phyloP scores from a whole-genome alignment of 345 rosid genomes.

The Acer campestre region DNA sequence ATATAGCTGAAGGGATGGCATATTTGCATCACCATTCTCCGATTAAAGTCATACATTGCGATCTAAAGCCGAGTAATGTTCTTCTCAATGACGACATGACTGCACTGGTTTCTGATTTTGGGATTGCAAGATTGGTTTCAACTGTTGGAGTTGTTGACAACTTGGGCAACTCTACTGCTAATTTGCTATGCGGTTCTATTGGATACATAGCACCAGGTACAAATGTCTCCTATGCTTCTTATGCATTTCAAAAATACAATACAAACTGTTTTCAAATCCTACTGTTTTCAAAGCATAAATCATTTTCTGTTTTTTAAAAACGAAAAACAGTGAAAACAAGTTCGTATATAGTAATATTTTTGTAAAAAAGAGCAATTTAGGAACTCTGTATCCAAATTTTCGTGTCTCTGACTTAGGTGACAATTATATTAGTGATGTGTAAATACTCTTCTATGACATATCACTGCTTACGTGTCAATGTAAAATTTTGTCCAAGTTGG shows the following conservation, averaged over 20 bases:
- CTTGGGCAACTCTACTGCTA: slow-evolving; percentile 55
- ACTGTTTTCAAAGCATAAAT: no score
- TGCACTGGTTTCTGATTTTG: slow-evolving; percentile 62
- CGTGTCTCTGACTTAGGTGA: no score
- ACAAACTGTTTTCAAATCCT: no score
- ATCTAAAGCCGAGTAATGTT: slow-evolving; percentile 66
- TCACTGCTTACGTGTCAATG: no score
- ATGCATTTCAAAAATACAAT: no score
- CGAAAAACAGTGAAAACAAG: no score
- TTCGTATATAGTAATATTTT: no score
- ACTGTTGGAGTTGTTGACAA: slow-evolving; percentile 40
- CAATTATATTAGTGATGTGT: background rate
- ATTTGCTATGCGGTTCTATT: slow-evolving; percentile 47
- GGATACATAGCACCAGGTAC: slow-evolving; percentile 72
- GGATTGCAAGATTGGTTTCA: slow-evolving; percentile 50
- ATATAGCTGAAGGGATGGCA: slow-evolving; percentile 64
- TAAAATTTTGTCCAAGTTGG: no score
- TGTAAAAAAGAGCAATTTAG: no score
- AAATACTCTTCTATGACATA: no score
- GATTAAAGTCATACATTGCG: slow-evolving; percentile 54
- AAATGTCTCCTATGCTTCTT: slow-evolving; percentile 2
- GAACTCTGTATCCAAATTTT: no score
- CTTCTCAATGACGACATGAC: slow-evolving; percentile 71
- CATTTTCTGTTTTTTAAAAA: no score
- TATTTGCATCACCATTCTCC: slow-evolving; percentile 69